Evolutionary conservation across 2,329 filamentous ascomycete genomes (phyloP).

Genomic region (Epichloe amarillans): DNA sequence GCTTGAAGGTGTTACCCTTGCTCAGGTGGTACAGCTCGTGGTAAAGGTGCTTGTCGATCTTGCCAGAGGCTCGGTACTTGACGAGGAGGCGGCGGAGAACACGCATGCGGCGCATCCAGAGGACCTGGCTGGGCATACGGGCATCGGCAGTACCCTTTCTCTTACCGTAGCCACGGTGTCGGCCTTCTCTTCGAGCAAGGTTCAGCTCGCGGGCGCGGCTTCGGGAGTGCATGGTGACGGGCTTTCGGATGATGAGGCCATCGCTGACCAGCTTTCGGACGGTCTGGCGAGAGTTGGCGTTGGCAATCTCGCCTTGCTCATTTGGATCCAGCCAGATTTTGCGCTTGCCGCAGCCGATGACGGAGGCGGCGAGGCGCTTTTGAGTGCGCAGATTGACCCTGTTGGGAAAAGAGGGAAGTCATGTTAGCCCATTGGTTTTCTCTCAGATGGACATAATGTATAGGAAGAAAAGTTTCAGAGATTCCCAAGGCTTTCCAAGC

Average conservation of each 20-base stretch:
- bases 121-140: constrained; percentile 95
- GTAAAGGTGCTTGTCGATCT: constrained; percentile 99
- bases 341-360: constrained; percentile 98
- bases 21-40: constrained; percentile 99
- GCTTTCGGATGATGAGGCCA: constrained; percentile 99
- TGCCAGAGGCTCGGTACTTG: constrained; percentile 99
- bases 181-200: constrained; percentile 84
- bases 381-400: constrained; percentile 99
- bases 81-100: constrained; percentile 97
- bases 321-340: constrained; percentile 99
- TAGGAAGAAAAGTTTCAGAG: neutral
- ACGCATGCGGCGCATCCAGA: constrained; percentile 99
- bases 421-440: constrained; percentile 15
- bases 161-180: constrained; percentile 99
- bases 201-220: constrained; percentile 90
- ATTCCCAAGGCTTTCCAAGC: neutral
- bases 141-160: constrained; percentile 99
- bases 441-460: too few species aligned
- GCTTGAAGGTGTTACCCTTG: constrained; percentile 99
- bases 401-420: constrained; percentile 12
- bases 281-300: constrained; percentile 99
- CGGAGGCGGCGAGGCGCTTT: constrained; percentile 97
- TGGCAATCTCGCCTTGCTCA: constrained; percentile 98
- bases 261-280: constrained; percentile 99
- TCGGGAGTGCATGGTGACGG: constrained; percentile 99